Conservation (phyloP, 192 early-diverging fungal species). For the Coemansia sp. region DNA sequence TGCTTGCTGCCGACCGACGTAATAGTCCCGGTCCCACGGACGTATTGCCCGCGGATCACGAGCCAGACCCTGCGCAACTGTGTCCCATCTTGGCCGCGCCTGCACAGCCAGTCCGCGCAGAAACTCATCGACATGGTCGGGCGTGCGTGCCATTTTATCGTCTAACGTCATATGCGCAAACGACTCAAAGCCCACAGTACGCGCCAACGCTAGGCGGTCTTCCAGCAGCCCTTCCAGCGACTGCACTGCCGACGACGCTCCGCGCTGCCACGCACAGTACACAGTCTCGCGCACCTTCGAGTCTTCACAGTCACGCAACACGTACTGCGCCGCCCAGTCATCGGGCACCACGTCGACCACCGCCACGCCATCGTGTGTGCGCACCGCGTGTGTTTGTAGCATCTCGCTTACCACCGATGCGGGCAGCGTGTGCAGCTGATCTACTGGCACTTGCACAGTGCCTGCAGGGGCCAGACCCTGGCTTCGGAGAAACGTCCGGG, state of each 20-base stretch:
- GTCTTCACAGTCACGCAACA: constrained; percentile 57
- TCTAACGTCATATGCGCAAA: constrained; percentile 84
- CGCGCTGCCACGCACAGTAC: constrained; percentile 76
- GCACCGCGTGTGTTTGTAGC: constrained; percentile 30
- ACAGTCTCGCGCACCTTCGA: constrained; percentile 67
- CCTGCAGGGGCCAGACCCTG: constrained; percentile 17
- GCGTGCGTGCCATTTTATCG: constrained; percentile 92
- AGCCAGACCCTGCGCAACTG: constrained; percentile 55
- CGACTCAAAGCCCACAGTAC: constrained; percentile 71
- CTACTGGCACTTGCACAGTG: constrained; percentile 29
- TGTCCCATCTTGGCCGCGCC: constrained; percentile 58
- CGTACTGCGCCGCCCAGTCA: constrained; percentile 40
- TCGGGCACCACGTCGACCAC: constrained; percentile 30
- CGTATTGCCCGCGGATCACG: neutral
- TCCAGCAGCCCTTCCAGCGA: constrained; percentile 74
- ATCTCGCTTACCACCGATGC: constrained; percentile 58
- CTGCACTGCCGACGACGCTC: constrained; percentile 61
- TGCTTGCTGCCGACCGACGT: constrained; percentile 56
- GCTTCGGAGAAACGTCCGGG: constrained; percentile 68
- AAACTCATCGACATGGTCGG: constrained; percentile 84
- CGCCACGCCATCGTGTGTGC: constrained; percentile 31
- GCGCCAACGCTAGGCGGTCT: constrained; percentile 71
- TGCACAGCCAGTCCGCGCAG: constrained; percentile 66
- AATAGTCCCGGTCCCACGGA: constrained; percentile 83
- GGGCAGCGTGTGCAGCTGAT: constrained; percentile 61